Base-by-base conservation (phyloP, 257 asterid genomes). In the Solanum phureja region DNA sequence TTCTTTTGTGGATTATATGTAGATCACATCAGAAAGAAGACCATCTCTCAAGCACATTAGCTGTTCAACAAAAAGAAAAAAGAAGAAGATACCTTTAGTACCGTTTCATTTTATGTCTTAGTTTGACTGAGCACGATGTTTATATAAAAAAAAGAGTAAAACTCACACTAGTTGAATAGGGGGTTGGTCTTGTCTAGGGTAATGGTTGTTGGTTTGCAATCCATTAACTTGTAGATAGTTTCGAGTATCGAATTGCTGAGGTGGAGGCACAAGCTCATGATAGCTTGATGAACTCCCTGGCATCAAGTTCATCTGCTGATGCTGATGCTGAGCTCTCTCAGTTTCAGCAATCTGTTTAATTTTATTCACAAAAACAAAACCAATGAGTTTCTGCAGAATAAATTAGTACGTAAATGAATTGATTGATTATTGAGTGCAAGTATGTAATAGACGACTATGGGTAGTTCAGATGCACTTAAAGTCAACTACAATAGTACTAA, bases 161-260 rank as follows among this genome's bases (percentile, higher is more conserved):
- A 82, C 96, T 91, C 92, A 96, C 97, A 93, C 93, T 83, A 96
- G 73, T 29, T 92, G 97, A 81, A 95, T 98, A 72, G 95, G 87
- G 3, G 93, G 90, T 56, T 94, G 94, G 14, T 94, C 98, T 21
- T 93, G 94, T 69, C 91, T 87, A 82, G 92, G 69, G 73, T 93
- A 94, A 58, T 88, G 89, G 37, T 93, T 88, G 73, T 90, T 91
- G n/a, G 93, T 81, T 37, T 94, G 94, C 42, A 92, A 91, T 2
- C 89, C 93, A 86, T 92, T 92, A 86, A 92, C 90, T 90, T 95
- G 98, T 73, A 97, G 94, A 91, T 92, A 95, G 92, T 94, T 91
- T 62, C 94, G 93, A 73, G 95, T 96, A 92, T 96, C 99, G 56
- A 90, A 95, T 8, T 90, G 91, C 88, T 91, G 98, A 72, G 93